phyloP scores from a whole-genome alignment of 768 basidiomycete species.

The Suillus tomentosus region DNA sequence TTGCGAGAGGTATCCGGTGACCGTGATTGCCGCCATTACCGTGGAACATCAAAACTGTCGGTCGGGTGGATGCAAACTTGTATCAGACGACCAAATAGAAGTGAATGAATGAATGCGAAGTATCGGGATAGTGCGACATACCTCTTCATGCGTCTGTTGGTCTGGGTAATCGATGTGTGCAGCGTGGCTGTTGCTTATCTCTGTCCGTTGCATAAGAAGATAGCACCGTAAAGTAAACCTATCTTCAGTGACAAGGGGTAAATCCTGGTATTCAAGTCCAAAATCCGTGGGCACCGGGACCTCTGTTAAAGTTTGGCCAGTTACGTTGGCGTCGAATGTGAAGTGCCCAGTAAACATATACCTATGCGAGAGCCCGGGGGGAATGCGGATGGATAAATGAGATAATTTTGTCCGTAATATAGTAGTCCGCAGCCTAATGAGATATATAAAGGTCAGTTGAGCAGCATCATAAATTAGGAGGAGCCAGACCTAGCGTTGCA shows the following conservation, averaged over 20 bases:
- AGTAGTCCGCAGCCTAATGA: constrained; percentile 68
- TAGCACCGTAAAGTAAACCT: constrained; percentile 73
- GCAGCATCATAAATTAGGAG: constrained; percentile 10
- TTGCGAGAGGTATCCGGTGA: constrained; percentile 87
- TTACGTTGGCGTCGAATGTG: neutral
- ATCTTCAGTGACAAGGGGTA: constrained; percentile 74
- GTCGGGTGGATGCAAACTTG: constrained; percentile 54
- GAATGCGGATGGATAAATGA: constrained; percentile 89
- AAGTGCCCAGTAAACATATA: constrained; percentile 39
- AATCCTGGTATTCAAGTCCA: constrained; percentile 72
- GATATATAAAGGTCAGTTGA: neutral
- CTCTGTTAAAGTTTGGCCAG: constrained; percentile 41
- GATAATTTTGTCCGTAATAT: constrained; percentile 83
- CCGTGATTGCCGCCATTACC: constrained; percentile 89
- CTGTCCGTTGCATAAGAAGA: constrained; percentile 65
- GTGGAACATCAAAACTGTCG: constrained; percentile 92
- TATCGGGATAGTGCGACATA: constrained; percentile 27
- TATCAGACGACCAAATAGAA: neutral
- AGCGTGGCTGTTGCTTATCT: constrained; percentile 40
- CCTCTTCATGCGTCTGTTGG: constrained; percentile 60
- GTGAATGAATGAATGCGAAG: neutral
- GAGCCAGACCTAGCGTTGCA: constrained; percentile 52
- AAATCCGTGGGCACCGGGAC: constrained; percentile 72
- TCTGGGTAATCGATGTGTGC: constrained; percentile 37
- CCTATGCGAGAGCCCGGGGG: constrained; percentile 80